phyloP scores from a whole-genome alignment of 805 yeast genomes.

The Kodamaea kaohsiungensis region DNA sequence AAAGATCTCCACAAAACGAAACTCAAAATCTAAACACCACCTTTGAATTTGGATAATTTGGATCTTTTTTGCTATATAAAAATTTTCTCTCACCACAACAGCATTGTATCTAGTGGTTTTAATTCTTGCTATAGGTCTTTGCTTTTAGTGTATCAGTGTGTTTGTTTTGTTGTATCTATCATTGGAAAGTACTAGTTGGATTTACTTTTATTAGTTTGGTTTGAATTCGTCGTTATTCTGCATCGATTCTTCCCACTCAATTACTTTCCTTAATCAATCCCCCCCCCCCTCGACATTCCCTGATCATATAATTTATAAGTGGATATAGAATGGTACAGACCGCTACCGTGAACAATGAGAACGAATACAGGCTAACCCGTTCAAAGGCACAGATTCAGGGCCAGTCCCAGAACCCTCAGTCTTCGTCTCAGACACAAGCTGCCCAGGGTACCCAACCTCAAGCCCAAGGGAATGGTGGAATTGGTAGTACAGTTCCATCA shows the following conservation, averaged over 20 bases:
- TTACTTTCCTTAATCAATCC: too few species aligned
- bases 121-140: neutral
- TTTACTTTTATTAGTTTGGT: neutral
- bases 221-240: neutral
- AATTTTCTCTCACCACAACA: neutral
- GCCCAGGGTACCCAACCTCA: neutral
- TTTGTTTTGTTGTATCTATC: neutral
- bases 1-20: constrained; percentile 2
- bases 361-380: constrained; percentile 38
- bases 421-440: neutral
- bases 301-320: neutral
- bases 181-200: neutral
- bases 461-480: neutral
- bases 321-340: constrained; percentile 15
- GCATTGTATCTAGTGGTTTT: neutral
- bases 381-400: constrained; percentile 20
- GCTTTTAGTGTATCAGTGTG: neutral
- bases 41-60: neutral
- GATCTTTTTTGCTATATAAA: constrained; percentile 4
- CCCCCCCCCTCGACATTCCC: neutral
- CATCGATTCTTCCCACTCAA: neutral
- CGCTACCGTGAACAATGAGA: constrained; percentile 32
- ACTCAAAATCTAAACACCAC: neutral
- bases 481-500: neutral
- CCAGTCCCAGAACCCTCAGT: neutral